Evolutionary conservation across 78 protist species (phyloP).

Genomic region (Planoprotostelium fungivorum): DNA sequence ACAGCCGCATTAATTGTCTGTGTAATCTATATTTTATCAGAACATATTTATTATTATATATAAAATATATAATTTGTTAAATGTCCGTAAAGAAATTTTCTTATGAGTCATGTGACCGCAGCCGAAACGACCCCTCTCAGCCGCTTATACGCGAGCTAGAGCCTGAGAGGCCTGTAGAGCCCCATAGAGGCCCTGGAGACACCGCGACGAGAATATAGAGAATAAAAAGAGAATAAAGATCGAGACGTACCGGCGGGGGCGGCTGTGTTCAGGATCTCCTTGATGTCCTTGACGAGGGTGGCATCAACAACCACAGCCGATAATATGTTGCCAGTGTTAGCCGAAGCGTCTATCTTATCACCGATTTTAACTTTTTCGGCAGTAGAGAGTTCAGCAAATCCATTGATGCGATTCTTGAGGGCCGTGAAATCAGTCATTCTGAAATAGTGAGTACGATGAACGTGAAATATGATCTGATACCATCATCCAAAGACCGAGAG

Average conservation of each 20-base stretch:
- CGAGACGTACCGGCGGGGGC: not conserved
- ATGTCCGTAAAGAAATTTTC: no score
- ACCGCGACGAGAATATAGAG: not conserved
- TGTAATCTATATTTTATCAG: not conserved
- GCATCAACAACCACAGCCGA: no score
- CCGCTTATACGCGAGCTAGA: not conserved
- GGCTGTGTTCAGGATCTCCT: no score
- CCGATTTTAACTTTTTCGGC: not conserved
- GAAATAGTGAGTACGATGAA: no score
- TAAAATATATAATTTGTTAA: no score
- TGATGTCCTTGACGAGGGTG: not conserved
- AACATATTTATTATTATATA: no score
- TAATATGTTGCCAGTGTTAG: no score
- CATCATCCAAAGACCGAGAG: no score
- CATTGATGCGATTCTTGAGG: slow-evolving; percentile 1
- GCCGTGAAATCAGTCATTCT: no score
- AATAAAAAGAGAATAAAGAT: not conserved
- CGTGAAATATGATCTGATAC: no score
- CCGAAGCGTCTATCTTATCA: no score
- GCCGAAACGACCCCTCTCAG: not conserved
- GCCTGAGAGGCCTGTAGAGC: not conserved
- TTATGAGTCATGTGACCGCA: not conserved
- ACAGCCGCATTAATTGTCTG: slow-evolving; percentile 1
- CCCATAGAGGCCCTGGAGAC: slow-evolving; percentile 2
- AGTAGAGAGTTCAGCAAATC: slow-evolving; percentile 1